Evolutionary conservation across 805 yeast species (phyloP).

Genomic region (Hanseniaspora lachancei): DNA sequence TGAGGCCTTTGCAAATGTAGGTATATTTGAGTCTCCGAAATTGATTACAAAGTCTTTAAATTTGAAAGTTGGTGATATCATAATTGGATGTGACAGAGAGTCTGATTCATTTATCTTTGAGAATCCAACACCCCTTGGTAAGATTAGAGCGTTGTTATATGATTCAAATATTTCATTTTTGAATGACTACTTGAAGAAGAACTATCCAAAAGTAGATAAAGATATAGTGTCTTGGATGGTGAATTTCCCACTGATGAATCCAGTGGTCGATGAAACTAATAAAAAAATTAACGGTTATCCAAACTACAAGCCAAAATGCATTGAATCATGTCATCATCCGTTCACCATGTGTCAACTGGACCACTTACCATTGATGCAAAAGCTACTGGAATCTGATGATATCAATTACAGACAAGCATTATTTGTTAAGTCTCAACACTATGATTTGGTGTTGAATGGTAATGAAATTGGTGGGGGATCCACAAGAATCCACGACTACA

Average conservation of each 20-base stretch:
- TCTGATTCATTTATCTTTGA: conserved; percentile 52
- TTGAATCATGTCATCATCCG: conserved; percentile 86
- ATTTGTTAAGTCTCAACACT: conserved; percentile 73
- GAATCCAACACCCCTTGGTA: conserved; percentile 90
- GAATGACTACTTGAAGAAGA: conserved; percentile 17
- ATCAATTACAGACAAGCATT: conserved; percentile 37
- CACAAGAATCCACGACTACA: conserved; percentile 80
- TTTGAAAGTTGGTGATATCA: conserved; percentile 52
- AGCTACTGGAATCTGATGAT: not conserved
- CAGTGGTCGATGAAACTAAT: conserved; percentile 26
- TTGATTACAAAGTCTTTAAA: conserved; percentile 27
- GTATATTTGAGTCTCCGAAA: conserved; percentile 25
- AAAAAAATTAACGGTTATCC: conserved; percentile 14
- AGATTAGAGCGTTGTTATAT: conserved; percentile 63
- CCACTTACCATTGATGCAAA: not conserved
- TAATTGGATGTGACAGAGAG: conserved; percentile 65
- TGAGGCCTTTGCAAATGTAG: conserved; percentile 23
- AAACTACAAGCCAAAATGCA: conserved; percentile 34
- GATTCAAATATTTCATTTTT: conserved; percentile 33
- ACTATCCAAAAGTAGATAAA: conserved; percentile 16
- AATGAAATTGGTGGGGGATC: conserved; percentile 97
- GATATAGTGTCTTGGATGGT: conserved; percentile 67
- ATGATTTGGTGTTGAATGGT: conserved; percentile 87
- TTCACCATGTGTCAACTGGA: conserved; percentile 57
- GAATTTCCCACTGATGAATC: conserved; percentile 87